Conservation (phyloP, 768 basidiomycete species). For the Gloeophyllum trabeum region DNA sequence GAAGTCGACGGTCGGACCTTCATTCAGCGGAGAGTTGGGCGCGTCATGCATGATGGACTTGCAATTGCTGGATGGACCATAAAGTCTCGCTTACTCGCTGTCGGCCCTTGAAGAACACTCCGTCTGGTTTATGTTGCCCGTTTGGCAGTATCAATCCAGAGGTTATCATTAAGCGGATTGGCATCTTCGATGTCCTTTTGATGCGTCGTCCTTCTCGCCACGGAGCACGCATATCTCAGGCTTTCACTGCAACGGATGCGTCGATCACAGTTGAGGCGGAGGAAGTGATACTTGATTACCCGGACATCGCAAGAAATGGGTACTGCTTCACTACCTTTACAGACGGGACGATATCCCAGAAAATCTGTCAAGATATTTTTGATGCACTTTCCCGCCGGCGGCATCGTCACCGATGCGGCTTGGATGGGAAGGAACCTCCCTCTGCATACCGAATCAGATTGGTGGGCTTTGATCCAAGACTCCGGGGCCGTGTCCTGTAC, state of each 20-base stretch:
- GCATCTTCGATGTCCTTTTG: constrained; percentile 40
- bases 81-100: constrained; percentile 64
- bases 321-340: constrained; percentile 65
- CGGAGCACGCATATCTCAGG: constrained; percentile 62
- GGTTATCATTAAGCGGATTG: constrained; percentile 42
- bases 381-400: no score
- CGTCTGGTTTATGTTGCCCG: constrained; percentile 45
- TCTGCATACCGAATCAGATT: constrained; percentile 49
- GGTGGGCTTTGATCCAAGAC: constrained; percentile 45
- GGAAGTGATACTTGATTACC: constrained; percentile 15
- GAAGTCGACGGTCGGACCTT: constrained; percentile 44
- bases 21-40: constrained; percentile 34
- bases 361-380: no score
- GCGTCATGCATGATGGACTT: constrained; percentile 33
- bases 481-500: constrained; percentile 36
- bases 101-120: constrained; percentile 53
- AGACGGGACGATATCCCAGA: constrained; percentile 59
- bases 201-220: constrained; percentile 59
- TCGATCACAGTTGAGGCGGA: constrained; percentile 31
- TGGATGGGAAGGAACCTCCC: constrained; percentile 25
- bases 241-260: constrained; percentile 65
- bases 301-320: constrained; percentile 11
- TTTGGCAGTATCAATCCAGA: constrained; percentile 25
- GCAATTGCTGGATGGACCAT: constrained; percentile 43
- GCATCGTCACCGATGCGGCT: constrained; percentile 24